Conservation (phyloP, 2,329 filamentous ascomycete species). For the Plenodomus biglobosus region DNA sequence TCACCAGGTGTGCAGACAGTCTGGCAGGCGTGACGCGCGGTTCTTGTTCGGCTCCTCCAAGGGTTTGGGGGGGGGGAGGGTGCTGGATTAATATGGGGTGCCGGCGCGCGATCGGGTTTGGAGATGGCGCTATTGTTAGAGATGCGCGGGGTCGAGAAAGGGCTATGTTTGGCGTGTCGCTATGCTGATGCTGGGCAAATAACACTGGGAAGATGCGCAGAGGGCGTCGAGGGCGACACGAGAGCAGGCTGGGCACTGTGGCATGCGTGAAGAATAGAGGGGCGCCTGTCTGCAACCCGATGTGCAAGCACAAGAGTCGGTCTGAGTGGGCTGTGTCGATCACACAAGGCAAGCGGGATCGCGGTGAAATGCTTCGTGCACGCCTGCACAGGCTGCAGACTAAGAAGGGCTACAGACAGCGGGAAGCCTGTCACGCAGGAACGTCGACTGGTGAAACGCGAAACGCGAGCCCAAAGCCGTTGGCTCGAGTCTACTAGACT, state of each 20-base stretch:
- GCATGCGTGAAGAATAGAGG: slow-evolving; percentile 6
- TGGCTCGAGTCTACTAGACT: slow-evolving; percentile 1
- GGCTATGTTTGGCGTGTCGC: slow-evolving; percentile 10
- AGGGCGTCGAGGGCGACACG: slow-evolving; percentile 4
- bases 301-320: neutral
- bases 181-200: slow-evolving; percentile 13
- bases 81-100: slow-evolving; percentile 38
- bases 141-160: slow-evolving; percentile 14
- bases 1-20: neutral
- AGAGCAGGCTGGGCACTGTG: slow-evolving; percentile 6
- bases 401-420: slow-evolving; percentile 8
- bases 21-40: neutral
- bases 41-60: slow-evolving; percentile 5
- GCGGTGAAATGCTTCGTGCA: slow-evolving; percentile 1
- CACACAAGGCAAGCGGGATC: slow-evolving; percentile 15
- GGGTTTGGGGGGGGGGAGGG: slow-evolving; percentile 9
- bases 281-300: slow-evolving; percentile 5
- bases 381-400: slow-evolving; percentile 2
- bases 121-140: slow-evolving; percentile 24
- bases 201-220: slow-evolving; percentile 16
- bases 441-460: slow-evolving; percentile 16
- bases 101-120: slow-evolving; percentile 19
- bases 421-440: slow-evolving; percentile 18
- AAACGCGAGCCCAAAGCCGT: slow-evolving; percentile 11
- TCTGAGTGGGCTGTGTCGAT: slow-evolving; percentile 17